phyloP scores from a whole-genome alignment of 805 yeast genomes.

The Hyphopichia homilentoma region DNA sequence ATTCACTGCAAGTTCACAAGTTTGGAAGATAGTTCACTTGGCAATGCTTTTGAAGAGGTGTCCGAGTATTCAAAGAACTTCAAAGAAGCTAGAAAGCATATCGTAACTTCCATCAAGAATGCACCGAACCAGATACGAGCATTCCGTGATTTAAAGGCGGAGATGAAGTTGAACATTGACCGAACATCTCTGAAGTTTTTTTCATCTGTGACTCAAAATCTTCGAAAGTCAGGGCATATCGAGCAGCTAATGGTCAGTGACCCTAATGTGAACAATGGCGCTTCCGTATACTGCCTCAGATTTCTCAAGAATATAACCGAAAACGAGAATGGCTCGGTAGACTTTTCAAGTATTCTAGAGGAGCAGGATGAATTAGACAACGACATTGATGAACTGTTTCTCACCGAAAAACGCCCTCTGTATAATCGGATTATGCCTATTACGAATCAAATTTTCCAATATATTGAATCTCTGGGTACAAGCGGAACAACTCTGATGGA shows the following conservation, averaged over 20 bases:
- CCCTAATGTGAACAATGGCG: slow-evolving; percentile 21
- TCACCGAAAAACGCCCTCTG: too few species aligned
- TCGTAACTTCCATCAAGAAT: slow-evolving; percentile 48
- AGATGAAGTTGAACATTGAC: slow-evolving; percentile 47
- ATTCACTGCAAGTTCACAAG: slow-evolving; percentile 48
- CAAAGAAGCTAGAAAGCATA: slow-evolving; percentile 24
- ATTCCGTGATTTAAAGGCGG: slow-evolving; percentile 56
- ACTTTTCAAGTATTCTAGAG: slow-evolving; percentile 11
- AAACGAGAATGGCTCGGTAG: slow-evolving; percentile 38
- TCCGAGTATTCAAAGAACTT: slow-evolving; percentile 26
- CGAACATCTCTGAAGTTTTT: slow-evolving; percentile 42
- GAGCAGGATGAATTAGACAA: slow-evolving; percentile 23
- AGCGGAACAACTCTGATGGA: slow-evolving; percentile 62
- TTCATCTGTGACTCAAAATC: slow-evolving; percentile 43
- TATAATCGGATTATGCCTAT: too few species aligned
- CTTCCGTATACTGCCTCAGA: slow-evolving; percentile 35
- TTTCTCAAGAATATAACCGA: slow-evolving; percentile 46
- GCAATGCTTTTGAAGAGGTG: slow-evolving; percentile 18
- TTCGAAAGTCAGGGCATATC: slow-evolving; percentile 43
- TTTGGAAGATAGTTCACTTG: too few species aligned
- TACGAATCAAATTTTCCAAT: slow-evolving; percentile 62
- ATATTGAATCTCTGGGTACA: slow-evolving; percentile 35
- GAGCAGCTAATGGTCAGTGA: slow-evolving; percentile 48
- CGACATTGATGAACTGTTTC: slow-evolving; percentile 14
- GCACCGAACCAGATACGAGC: slow-evolving; percentile 63